Evolutionary conservation across 176 grass and related monocot genomes (phyloP), one percentile per base, ranked within the genome.

Genomic region (Pontederia paniculata): DNA sequence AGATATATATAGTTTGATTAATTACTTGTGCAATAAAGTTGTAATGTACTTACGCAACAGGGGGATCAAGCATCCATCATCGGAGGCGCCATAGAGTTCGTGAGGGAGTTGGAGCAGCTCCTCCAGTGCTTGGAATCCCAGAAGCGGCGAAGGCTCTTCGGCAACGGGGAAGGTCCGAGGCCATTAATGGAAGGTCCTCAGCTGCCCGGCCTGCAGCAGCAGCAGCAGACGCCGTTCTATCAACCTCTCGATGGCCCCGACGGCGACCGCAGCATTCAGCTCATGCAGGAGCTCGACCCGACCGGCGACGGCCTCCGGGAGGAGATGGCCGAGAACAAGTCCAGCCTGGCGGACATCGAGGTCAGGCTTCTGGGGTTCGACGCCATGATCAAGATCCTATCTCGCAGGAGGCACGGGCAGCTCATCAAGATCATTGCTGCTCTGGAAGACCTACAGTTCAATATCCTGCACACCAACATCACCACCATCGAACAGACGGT

Each of bases 401-500:
- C 87, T 0, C 83, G 80, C 12, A 78, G 87, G 48, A 74, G 93
- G 20, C 78, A 83, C 0, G 86, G 78, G 2, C 93, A 91, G 69
- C 80, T 98, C 42, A 84, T 98, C 83, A 81, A 76, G 76, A 98
- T 74, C 68, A 78, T 91, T 6, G 87, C 87, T 0, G 93, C 84
- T 10, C 71, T 98, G 10, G 93, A 98, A 78, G 87, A 98, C 50
- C 67, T 91, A 77, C 93, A 98, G 54, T 79, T 98, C 60, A 65
- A 58, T 46, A 84, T 98, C 75, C 76, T 98, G 23, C 93, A 98
- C 65, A 91, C 93, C 23, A 98, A 98, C 69, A 81, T 98, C 73
- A 98, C 93, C 52, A 98, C 93, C 65, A 98, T 98, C 61, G 93
- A 98, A 50, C 93, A 98, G 72, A 91, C 93, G 54, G 93, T 98